Percentiles rank a stretch among this genome's conserved stretches.
These are phyloP conservation scores for Sclerotinia trifoliorum DNA, from an alignment of 2,329 filamentous ascomycete genomes.

Conservation along the genomic window DNA sequence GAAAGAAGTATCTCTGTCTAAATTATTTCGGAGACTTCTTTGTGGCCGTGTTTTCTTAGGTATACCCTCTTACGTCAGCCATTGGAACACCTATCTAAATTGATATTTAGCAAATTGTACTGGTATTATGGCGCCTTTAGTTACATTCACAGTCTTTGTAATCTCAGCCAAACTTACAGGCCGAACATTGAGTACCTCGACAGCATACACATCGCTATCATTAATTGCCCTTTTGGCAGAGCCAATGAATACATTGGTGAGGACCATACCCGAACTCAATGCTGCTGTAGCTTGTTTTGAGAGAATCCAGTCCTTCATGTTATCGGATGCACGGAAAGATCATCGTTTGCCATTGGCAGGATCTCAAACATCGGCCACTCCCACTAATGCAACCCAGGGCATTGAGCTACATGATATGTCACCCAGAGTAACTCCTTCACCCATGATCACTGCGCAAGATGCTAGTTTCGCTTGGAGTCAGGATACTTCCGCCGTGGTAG, in stretches of 20 bases:
- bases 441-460: slow-evolving; percentile 32
- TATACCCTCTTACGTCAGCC: slow-evolving; percentile 12
- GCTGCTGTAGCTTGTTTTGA: slow-evolving; percentile 44
- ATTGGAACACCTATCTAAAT: not conserved
- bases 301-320: slow-evolving; percentile 44
- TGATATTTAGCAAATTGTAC: slow-evolving; percentile 31
- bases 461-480: slow-evolving; percentile 33
- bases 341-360: slow-evolving; percentile 30
- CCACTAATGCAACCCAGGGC: not conserved
- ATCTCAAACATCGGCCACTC: not conserved
- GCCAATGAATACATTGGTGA: slow-evolving; percentile 45
- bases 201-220: slow-evolving; percentile 46
- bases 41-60: slow-evolving; percentile 29
- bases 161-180: slow-evolving; percentile 36
- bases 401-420: slow-evolving; percentile 26
- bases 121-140: slow-evolving; percentile 41
- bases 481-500: slow-evolving; percentile 23
- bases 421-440: not conserved
- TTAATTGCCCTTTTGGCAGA: slow-evolving; percentile 43
- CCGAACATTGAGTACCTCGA: slow-evolving; percentile 33
- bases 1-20: slow-evolving; percentile 44
- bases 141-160: slow-evolving; percentile 44
- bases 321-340: slow-evolving; percentile 29
- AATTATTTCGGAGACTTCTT: slow-evolving; percentile 42
- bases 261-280: slow-evolving; percentile 42